Conservation (phyloP, 1,139 yeast species). For the Suhomyces bribrorum region DNA sequence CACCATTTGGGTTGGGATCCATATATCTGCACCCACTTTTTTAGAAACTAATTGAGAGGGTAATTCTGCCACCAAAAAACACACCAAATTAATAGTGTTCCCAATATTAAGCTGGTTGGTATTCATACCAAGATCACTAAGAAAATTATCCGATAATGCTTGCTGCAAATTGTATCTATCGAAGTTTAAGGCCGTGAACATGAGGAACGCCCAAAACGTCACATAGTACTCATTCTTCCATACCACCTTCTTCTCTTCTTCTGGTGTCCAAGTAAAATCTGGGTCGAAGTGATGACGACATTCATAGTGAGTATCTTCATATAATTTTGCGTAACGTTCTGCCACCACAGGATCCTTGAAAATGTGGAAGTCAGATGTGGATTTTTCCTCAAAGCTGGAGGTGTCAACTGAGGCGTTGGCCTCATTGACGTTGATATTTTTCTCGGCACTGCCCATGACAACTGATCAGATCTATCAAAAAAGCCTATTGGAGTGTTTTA, state of each 20-base stretch:
- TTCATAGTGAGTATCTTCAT: slow-evolving; percentile 33
- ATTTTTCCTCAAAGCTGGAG: slow-evolving; percentile 4
- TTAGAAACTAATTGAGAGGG: slow-evolving; percentile 37
- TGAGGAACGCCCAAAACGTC: slow-evolving; percentile 32
- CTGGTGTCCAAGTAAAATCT: slow-evolving; percentile 34
- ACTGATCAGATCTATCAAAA: too few species aligned
- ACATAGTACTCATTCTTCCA: slow-evolving; percentile 34
- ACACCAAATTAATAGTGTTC: slow-evolving; percentile 32
- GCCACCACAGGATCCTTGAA: slow-evolving; percentile 34
- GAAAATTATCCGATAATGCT: slow-evolving; percentile 32
- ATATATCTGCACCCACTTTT: slow-evolving; percentile 35
- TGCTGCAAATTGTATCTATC: slow-evolving; percentile 33
- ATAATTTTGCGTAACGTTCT: slow-evolving; percentile 31
- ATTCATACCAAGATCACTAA: slow-evolving; percentile 28
- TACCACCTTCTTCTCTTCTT: slow-evolving; percentile 32
- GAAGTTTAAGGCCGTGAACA: slow-evolving; percentile 35
- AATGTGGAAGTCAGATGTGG: slow-evolving; percentile 18
- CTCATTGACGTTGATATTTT: not conserved
- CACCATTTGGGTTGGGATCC: slow-evolving; percentile 33
- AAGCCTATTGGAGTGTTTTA: too few species aligned
- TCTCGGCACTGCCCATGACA: not conserved
- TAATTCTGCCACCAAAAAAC: slow-evolving; percentile 34
- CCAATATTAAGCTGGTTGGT: slow-evolving; percentile 35
- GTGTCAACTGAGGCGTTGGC: slow-evolving; percentile 1
- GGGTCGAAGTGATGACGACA: slow-evolving; percentile 38